Percentiles rank a stretch among this genome's conserved stretches.
These are phyloP conservation scores for Fusarium clavum DNA, from an alignment of 2,329 filamentous ascomycete species.

Conservation along the genomic window DNA sequence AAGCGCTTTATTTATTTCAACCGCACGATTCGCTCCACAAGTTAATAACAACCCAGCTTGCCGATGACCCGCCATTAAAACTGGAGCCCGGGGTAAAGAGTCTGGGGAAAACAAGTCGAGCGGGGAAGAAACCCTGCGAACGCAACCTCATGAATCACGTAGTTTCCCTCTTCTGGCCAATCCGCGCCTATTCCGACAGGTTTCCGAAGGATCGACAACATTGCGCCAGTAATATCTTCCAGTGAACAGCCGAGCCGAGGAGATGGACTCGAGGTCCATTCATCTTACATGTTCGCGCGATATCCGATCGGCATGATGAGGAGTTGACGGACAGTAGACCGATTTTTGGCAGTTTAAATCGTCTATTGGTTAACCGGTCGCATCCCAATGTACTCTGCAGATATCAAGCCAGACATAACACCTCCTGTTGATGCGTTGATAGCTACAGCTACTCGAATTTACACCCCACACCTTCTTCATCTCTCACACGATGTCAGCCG, in stretches of 20 bases:
- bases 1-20: no score
- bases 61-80: background rate
- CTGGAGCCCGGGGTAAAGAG: background rate
- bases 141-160: background rate
- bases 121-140: slow-evolving; percentile 10
- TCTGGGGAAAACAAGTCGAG: slow-evolving; percentile 10
- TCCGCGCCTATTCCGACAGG: slow-evolving; percentile 1
- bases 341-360: background rate
- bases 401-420: background rate
- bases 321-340: background rate
- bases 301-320: slow-evolving; percentile 5
- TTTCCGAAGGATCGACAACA: background rate
- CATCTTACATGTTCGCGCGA: background rate
- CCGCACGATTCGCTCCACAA: no score
- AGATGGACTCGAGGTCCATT: background rate
- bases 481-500: background rate
- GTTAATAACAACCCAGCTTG: background rate
- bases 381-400: background rate
- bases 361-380: rapidly evolving
- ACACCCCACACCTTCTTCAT: background rate
- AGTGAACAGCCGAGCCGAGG: background rate
- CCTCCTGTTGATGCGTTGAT: background rate
- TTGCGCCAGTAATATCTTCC: background rate
- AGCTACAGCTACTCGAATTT: background rate
- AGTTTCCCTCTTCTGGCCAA: background rate